Percentiles rank a stretch among this genome's conserved stretches.
These are phyloP conservation scores for Quillaja saponaria DNA, from an alignment of 306 rosid genomes.

Conservation along the genomic window DNA sequence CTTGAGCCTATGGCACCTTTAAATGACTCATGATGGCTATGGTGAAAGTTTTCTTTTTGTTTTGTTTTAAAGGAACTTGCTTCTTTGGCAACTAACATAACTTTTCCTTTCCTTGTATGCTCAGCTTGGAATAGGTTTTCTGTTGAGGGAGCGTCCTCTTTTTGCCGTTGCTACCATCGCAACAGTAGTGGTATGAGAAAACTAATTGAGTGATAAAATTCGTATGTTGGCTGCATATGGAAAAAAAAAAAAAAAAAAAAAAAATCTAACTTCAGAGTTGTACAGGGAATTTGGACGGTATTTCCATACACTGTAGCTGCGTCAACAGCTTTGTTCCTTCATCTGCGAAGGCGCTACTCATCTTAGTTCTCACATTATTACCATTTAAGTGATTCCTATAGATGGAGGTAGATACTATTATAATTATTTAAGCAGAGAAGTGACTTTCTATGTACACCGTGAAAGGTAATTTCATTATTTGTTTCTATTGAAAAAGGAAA, in stretches of 20 bases:
- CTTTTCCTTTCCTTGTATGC: conserved; percentile 16
- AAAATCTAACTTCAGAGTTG: conserved; percentile 21
- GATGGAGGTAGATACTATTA: not conserved
- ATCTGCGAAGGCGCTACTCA: conserved; percentile 33
- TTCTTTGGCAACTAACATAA: conserved; percentile 16
- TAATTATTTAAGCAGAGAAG: conserved; percentile 11
- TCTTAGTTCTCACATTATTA: no score
- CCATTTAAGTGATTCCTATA: not conserved
- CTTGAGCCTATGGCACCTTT: no score
- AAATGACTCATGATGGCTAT: not conserved
- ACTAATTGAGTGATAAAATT: not conserved
- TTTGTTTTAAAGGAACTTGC: not conserved
- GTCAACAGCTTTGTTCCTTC: conserved; percentile 58
- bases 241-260: no score
- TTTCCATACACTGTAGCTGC: conserved; percentile 62
- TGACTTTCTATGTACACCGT: no score
- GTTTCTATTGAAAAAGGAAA: no score
- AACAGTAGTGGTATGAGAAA: conserved; percentile 52
- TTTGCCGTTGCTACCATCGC: conserved; percentile 68
- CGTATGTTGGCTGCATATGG: not conserved
- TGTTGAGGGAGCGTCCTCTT: conserved; percentile 61
- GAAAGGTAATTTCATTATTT: conserved; percentile 21
- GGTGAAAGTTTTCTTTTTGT: not conserved
- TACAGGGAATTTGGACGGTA: conserved; percentile 62
- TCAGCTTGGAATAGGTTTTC: conserved; percentile 61